Evolutionary conservation across 164 flowering plant genomes (phyloP), one percentile per base, ranked within the genome.

Genomic region (Aristolochia fimbriata): DNA sequence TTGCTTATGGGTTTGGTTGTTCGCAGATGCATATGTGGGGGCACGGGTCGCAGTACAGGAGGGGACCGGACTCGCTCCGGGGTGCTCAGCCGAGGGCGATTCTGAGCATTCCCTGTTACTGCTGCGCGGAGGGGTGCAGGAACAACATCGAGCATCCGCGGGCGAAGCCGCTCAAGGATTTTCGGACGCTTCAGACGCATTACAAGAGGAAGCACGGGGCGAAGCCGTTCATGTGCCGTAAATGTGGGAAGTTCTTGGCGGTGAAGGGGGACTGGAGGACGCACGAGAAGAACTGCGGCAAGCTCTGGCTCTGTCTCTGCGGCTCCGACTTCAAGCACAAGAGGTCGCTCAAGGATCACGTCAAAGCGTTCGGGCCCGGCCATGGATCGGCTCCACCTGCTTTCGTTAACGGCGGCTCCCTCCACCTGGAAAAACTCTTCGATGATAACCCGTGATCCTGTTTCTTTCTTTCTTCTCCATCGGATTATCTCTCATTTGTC

Each of bases 21-120:
- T 43, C 14, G 51, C 46, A 83, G 89, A 82, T 83, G 88, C 88
- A 86, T 63, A 77, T 83, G 93, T 84, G 89, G 89, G 93, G 93
- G 21, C 89, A 86, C 49, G 93, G 93, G 11, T 82, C 87, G 3
- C 78, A 83, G 49, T 87, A 83, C 43, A 75, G 88, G 6, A 82
- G 71, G 61, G 94, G 90, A 9, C 82, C 85, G 1, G 87, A 83
- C 4, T 83, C 91, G 0, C 66, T 87, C 19, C 73, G 65, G 54
- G 84, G 88, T 60, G 64, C 69, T 5, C 84, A 80, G 23, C 83
- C 81, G 27, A 61, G 77, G 52, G 76, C 80, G n/a, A 72, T 81
- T 64, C 50, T 77, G 24, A 68, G 73, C 48, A 52, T 81, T n/a
- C 86, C 88, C 30, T 85, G 91, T 73, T 83, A 83, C 23, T 85